A percentile compares a stretch with the other conserved stretches of the same genome.
Conservation (phyloP, 352 stramenopile genomes). For the Phytopythium vexans region DNA sequence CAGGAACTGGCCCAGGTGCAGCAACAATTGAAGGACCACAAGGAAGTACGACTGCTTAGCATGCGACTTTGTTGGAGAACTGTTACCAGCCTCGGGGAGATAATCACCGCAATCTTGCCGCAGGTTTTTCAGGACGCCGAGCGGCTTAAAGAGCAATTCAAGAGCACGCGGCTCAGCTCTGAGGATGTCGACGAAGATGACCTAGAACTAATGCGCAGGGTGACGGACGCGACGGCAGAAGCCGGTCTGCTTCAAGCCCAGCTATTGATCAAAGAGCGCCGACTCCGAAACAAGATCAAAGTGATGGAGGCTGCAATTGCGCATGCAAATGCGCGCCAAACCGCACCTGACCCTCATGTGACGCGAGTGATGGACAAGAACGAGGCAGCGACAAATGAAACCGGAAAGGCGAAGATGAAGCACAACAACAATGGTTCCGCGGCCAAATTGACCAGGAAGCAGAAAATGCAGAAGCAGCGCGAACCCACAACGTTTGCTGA, state of each 20-base stretch:
- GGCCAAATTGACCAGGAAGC: conserved; percentile 51
- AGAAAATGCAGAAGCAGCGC: no score
- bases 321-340: no score
- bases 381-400: conserved; percentile 53
- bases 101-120: conserved; percentile 61
- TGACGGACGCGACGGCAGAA: conserved; percentile 61
- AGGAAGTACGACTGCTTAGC: conserved; percentile 59
- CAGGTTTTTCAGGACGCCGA: conserved; percentile 52
- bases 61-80: conserved; percentile 82
- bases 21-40: conserved; percentile 57
- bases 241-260: conserved; percentile 53
- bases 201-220: conserved; percentile 37
- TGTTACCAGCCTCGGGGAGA: conserved; percentile 72
- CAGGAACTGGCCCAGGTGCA: conserved; percentile 67
- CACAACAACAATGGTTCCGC: conserved; percentile 56
- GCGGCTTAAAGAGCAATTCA: conserved; percentile 59
- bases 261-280: no score
- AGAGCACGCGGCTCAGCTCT: conserved; percentile 44
- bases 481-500: no score
- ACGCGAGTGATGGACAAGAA: conserved; percentile 18
- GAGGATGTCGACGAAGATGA: conserved; percentile 50
- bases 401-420: conserved; percentile 55
- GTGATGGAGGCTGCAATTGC: no score
- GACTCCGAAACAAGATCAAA: no score
- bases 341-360: no score